Evolutionary conservation across 164 flowering plant species (phyloP).

Genomic region (Brasenia schreberi): DNA sequence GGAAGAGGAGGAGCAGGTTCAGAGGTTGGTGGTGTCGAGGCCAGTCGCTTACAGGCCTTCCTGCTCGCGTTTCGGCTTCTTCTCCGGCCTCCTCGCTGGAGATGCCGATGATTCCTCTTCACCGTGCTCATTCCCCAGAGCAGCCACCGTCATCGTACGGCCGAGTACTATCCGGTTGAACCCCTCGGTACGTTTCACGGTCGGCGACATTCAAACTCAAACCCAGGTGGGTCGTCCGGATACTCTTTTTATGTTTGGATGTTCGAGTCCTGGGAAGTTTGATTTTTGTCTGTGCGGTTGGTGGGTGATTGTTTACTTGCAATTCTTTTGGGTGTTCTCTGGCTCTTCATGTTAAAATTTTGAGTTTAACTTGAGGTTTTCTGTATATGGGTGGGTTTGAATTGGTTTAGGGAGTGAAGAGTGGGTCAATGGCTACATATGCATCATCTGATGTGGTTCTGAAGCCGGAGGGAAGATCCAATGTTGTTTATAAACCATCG

Average conservation of each 20-base stretch:
- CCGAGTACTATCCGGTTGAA: constrained; percentile 78
- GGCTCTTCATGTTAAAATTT: constrained; percentile 3
- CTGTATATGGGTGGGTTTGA: neutral
- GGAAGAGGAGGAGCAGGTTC: constrained; percentile 53
- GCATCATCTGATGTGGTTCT: constrained; percentile 20
- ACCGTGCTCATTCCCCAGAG: constrained; percentile 22
- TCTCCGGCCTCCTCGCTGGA: constrained; percentile 53
- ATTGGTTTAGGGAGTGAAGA: constrained; percentile 20
- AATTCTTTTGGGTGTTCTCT: neutral
- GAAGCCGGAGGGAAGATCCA: constrained; percentile 22
- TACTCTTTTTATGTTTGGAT: neutral
- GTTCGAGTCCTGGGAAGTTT: neutral
- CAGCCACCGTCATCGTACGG: constrained; percentile 53
- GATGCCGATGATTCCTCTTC: constrained; percentile 53
- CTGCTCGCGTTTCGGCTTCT: constrained; percentile 43
- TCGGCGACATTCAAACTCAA: constrained; percentile 11
- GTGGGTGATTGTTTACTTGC: neutral
- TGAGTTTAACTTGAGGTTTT: neutral
- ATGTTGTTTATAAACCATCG: constrained; percentile 64
- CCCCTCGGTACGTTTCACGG: constrained; percentile 24
- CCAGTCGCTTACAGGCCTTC: constrained; percentile 85
- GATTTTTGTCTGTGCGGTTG: neutral
- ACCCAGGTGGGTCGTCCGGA: constrained; percentile 25
- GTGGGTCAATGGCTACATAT: constrained; percentile 24
- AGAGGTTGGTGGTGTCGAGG: constrained; percentile 56